Evolutionary conservation across 1,284 basidiomycete species (phyloP).

Genomic region (Gastroboletus turbinatus): DNA sequence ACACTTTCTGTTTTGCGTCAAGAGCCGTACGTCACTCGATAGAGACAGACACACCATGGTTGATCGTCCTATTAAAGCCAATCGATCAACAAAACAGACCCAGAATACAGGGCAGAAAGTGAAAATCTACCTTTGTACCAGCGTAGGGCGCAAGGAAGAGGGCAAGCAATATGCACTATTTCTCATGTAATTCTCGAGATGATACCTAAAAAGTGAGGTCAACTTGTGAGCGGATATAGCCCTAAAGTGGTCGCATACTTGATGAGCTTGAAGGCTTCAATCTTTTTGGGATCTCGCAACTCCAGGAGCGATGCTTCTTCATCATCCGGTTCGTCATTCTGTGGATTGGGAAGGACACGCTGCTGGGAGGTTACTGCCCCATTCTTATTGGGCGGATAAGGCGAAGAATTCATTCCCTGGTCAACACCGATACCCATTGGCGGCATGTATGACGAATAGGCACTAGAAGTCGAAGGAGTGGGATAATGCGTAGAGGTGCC

Average conservation of each 20-base stretch:
- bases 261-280: slow-evolving; percentile 81
- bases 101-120: background rate
- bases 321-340: slow-evolving; percentile 27
- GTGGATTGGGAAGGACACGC: slow-evolving; percentile 28
- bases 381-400: slow-evolving; percentile 35
- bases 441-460: slow-evolving; percentile 57
- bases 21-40: slow-evolving; percentile 6
- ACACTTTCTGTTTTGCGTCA: slow-evolving; percentile 60
- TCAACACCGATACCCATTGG: slow-evolving; percentile 58
- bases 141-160: slow-evolving; percentile 79
- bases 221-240: background rate
- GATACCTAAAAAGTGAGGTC: slow-evolving; percentile 53
- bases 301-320: slow-evolving; percentile 27
- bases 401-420: slow-evolving; percentile 46
- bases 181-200: slow-evolving; percentile 82
- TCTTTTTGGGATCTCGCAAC: slow-evolving; percentile 58
- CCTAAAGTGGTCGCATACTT: slow-evolving; percentile 45
- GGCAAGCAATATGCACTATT: slow-evolving; percentile 86
- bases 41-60: slow-evolving; percentile 58
- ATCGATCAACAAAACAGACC: slow-evolving; percentile 14
- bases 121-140: slow-evolving; percentile 68
- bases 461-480: slow-evolving; percentile 33
- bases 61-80: slow-evolving; percentile 59
- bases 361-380: slow-evolving; percentile 20
- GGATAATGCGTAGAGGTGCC: slow-evolving; percentile 34